Conservation (phyloP, 768 basidiomycete species). For the Tubosaeta sp. region DNA sequence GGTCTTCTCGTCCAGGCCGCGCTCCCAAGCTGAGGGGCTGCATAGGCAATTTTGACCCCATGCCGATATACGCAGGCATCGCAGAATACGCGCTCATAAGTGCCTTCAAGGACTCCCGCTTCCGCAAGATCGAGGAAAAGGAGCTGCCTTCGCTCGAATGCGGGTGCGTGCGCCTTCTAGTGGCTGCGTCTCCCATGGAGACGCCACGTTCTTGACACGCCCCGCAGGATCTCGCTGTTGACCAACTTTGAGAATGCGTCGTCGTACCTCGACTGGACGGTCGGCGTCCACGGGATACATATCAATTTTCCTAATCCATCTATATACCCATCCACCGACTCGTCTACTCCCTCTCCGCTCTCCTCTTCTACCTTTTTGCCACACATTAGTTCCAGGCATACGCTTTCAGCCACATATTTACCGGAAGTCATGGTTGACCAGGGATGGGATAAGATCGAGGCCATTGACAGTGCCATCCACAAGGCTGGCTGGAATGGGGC, state of each 20-base stretch:
- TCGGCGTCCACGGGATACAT: constrained; percentile 90
- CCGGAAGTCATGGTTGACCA: constrained; percentile 92
- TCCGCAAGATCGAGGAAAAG: constrained; percentile 68
- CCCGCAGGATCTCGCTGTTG: constrained; percentile 77
- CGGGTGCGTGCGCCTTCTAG: constrained; percentile 51
- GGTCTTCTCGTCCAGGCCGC: constrained; percentile 55
- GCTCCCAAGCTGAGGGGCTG: constrained; percentile 78
- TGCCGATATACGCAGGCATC: constrained; percentile 69
- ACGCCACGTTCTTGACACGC: not conserved
- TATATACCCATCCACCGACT: constrained; percentile 41
- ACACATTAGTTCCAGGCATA: constrained; percentile 49
- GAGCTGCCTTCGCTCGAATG: constrained; percentile 85
- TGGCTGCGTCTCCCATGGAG: not conserved
- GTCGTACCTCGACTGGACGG: constrained; percentile 88
- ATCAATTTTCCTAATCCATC: constrained; percentile 84
- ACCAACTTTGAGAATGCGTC: constrained; percentile 86
- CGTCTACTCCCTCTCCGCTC: constrained; percentile 64
- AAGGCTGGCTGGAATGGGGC: constrained; percentile 88
- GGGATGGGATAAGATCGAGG: constrained; percentile 89
- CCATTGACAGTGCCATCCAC: constrained; percentile 85
- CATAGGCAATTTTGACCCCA: constrained; percentile 88
- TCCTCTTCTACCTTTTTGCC: constrained; percentile 63
- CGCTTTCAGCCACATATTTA: constrained; percentile 84
- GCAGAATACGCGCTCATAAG: constrained; percentile 90
- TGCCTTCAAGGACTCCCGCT: constrained; percentile 85